Conservation (phyloP, 805 yeast species). For the Trichomonascus vanleenenianus region DNA sequence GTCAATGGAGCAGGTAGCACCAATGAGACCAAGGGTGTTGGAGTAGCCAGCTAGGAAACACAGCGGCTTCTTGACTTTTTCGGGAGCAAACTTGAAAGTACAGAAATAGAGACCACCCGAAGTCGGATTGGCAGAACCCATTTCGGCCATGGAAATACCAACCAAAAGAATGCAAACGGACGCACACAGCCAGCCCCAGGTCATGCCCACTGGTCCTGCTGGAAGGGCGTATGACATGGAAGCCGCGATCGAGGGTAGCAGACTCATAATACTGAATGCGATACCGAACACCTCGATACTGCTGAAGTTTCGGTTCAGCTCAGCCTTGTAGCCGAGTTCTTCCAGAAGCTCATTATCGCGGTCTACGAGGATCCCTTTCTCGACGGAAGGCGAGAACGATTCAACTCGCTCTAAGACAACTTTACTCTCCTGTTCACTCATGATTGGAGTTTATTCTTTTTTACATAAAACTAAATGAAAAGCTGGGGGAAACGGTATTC, state of each 20-base stretch:
- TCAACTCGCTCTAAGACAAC: too few relatives aligned
- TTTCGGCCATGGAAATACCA: conserved; percentile 63
- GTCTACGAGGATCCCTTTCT: not conserved
- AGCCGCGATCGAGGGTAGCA: conserved; percentile 51
- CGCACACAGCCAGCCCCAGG: conserved; percentile 72
- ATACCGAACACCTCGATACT: conserved; percentile 63
- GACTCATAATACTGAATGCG: conserved; percentile 67
- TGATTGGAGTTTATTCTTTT: too few relatives aligned
- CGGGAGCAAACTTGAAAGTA: conserved; percentile 62
- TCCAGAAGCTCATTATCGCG: conserved; percentile 25
- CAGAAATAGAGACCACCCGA: conserved; percentile 69
- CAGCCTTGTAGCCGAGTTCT: conserved; percentile 66
- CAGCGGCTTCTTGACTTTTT: conserved; percentile 40
- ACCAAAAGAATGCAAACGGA: conserved; percentile 46
- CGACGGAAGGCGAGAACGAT: not conserved
- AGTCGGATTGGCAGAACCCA: conserved; percentile 65
- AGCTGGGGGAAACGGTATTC: too few relatives aligned
- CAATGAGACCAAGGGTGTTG: conserved; percentile 57
- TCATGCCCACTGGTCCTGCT: conserved; percentile 57
- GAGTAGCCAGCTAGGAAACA: conserved; percentile 61
- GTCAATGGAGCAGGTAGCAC: conserved; percentile 59
- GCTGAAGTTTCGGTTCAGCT: conserved; percentile 51
- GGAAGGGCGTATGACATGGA: conserved; percentile 44
- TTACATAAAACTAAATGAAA: too few relatives aligned
- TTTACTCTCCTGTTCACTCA: too few relatives aligned